phyloP scores from a whole-genome alignment of 768 basidiomycete genomes.

The Tylopilus rubrobrunneus region DNA sequence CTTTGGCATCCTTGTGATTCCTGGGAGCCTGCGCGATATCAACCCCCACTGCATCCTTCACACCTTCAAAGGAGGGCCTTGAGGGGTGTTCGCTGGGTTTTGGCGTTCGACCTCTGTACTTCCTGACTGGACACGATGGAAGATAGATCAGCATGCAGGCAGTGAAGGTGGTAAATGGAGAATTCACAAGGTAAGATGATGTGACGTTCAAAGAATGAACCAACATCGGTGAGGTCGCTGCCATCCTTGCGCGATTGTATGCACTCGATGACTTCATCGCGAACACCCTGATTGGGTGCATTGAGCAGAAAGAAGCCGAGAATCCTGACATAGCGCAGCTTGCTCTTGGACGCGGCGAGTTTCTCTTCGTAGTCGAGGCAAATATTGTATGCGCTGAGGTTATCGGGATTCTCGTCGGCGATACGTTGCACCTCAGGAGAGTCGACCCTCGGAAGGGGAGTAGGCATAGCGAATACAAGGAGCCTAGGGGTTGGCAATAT shows the following conservation, averaged over 20 bases:
- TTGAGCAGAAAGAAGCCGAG: conserved; percentile 8
- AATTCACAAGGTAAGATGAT: conserved; percentile 5
- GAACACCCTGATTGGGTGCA: conserved; percentile 1
- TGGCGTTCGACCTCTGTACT: conserved; percentile 19
- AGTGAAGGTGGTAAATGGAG: background rate
- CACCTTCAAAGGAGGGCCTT: conserved; percentile 15
- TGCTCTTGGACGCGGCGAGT: background rate
- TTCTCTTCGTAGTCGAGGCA: background rate
- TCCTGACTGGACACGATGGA: conserved; percentile 9
- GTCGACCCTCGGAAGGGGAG: background rate
- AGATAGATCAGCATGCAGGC: background rate
- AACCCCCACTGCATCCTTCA: background rate
- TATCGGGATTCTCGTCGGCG: background rate
- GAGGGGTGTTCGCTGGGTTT: conserved; percentile 10
- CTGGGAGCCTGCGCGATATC: background rate
- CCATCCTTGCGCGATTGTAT: background rate
- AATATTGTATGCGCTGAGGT: background rate
- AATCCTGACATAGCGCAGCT: background rate
- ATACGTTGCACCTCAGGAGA: background rate
- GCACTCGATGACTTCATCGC: conserved; percentile 1
- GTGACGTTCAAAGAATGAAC: conserved; percentile 2
- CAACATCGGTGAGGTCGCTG: background rate
- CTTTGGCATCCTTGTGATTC: conserved; percentile 3
- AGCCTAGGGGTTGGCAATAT: too few species aligned
- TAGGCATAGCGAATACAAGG: too few species aligned